Evolutionary conservation across 805 yeast species (phyloP).

Genomic region (Candida sithepensis): DNA sequence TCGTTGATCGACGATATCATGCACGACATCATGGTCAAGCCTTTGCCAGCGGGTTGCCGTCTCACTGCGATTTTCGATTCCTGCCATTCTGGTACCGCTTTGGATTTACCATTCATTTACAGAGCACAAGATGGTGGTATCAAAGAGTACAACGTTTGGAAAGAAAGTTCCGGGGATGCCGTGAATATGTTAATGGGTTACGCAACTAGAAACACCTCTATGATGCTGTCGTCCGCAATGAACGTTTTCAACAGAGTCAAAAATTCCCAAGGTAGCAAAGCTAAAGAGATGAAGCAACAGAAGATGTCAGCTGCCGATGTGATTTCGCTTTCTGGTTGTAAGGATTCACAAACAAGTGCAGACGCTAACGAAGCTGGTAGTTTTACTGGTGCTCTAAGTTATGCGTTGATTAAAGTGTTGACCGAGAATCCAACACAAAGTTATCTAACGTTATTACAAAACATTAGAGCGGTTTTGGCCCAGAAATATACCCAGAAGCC

Average conservation of each 20-base stretch:
- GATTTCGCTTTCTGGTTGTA: conserved; percentile 74
- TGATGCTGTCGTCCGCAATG: conserved; percentile 39
- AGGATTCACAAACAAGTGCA: conserved; percentile 80
- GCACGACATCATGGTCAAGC: conserved; percentile 66
- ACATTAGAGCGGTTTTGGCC: conserved; percentile 59
- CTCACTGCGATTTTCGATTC: conserved; percentile 80
- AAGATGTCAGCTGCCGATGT: conserved; percentile 78
- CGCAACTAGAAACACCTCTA: conserved; percentile 50
- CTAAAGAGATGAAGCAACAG: conserved; percentile 44
- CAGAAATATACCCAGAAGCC: conserved; percentile 78
- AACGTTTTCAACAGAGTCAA: conserved; percentile 29
- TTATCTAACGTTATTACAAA: conserved; percentile 64
- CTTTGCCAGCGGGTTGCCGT: conserved; percentile 69
- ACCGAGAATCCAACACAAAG: conserved; percentile 59
- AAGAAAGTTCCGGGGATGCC: conserved; percentile 70
- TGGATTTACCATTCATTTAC: conserved; percentile 77
- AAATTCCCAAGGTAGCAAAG: conserved; percentile 28
- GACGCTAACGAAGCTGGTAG: conserved; percentile 71
- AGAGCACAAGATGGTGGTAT: conserved; percentile 74
- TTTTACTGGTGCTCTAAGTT: conserved; percentile 83
- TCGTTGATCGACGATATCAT: conserved; percentile 70
- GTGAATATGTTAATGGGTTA: conserved; percentile 57
- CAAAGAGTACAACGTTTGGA: conserved; percentile 75
- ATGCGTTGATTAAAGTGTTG: conserved; percentile 68
- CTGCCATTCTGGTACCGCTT: conserved; percentile 81